These are phyloP conservation scores for Paramyrothecium roridum DNA, from an alignment of 2,329 filamentous ascomycete species.

Conservation along the genomic window DNA sequence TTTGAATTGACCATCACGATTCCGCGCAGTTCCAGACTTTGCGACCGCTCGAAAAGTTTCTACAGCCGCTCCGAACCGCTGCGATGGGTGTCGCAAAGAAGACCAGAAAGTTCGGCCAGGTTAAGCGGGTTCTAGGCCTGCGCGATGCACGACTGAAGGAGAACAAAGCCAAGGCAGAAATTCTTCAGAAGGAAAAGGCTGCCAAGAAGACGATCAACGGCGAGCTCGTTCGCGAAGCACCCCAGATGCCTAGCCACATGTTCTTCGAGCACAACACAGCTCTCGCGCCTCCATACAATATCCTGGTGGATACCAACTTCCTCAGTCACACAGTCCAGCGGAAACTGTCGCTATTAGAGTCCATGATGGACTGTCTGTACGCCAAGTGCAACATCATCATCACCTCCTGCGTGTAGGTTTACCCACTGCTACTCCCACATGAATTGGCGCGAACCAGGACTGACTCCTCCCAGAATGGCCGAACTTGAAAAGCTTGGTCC, in stretches of 20 bases:
- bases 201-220: slow-evolving; percentile 52
- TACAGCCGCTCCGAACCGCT: background rate
- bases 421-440: background rate
- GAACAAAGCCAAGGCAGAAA: slow-evolving; percentile 68
- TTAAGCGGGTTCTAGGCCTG: slow-evolving; percentile 81
- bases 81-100: slow-evolving; percentile 85
- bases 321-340: slow-evolving; percentile 85
- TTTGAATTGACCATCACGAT: no score
- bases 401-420: slow-evolving; percentile 56
- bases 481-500: slow-evolving; percentile 87
- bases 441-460: background rate
- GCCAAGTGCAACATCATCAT: slow-evolving; percentile 89
- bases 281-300: slow-evolving; percentile 72
- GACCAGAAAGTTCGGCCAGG: slow-evolving; percentile 84
- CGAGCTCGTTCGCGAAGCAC: slow-evolving; percentile 73
- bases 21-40: no score
- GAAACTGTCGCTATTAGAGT: slow-evolving; percentile 83
- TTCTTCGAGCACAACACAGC: slow-evolving; percentile 90
- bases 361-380: slow-evolving; percentile 91
- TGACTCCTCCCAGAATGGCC: slow-evolving; percentile 47
- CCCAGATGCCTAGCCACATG: slow-evolving; percentile 76
- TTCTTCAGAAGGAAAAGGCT: slow-evolving; percentile 52
- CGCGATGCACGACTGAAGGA: slow-evolving; percentile 79
- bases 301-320: slow-evolving; percentile 78
- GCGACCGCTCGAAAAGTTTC: no score